Evolutionary conservation across 225 moss, liverwort and hornwort species (phyloP), one percentile per base, ranked within the genome.

Genomic region (Polytrichum formosum): DNA sequence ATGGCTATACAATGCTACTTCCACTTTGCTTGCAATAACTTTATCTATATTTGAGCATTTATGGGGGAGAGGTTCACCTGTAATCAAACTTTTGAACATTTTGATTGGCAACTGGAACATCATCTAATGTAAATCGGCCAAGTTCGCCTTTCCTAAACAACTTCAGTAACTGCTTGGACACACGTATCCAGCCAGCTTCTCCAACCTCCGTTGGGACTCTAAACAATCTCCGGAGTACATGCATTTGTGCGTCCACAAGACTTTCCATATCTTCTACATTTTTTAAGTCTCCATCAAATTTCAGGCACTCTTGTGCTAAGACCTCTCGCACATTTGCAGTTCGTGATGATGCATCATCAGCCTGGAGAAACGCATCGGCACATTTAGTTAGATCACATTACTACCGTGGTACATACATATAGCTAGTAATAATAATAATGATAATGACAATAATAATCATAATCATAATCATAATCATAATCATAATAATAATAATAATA

Each of bases 181-280:
- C 98, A 7, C 94, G 88, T 72, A 88, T 90, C 86, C 91, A 86
- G 4, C 98, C 98, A 67, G 88, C 94, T 68, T 91, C 92, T 55
- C 92, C 94, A 18, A 94, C 80, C 74, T 91, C 87, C 5, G 78
- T 66, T 66, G 98, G 98, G 13, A 98, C 90, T 77, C 94, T 94
- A 10, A 94, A 93, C 9, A 87, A 64, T 69, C 77, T 79, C 37
- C 92, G 88, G 54, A 98, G 77, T 66, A 85, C 75, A 35, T 86
- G 76, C 92, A 98, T 92, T 67, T 98, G 98, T 28, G 80, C 78
- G 68, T 94, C 94, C 30, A 98, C 98, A 70, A 98, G 65, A 67
- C 81, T 80, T 72, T 92, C 98, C 94, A 98, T 91, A 71, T 98
- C 94, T 66, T 86, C 72, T 64, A 73, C 70, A 29, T 91, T 74